A percentile compares a stretch with the other conserved stretches of the same genome.
Evolutionary conservation across 2,329 filamentous ascomycete genomes (phyloP).

Genomic region (Colletotrichum sp.): DNA sequence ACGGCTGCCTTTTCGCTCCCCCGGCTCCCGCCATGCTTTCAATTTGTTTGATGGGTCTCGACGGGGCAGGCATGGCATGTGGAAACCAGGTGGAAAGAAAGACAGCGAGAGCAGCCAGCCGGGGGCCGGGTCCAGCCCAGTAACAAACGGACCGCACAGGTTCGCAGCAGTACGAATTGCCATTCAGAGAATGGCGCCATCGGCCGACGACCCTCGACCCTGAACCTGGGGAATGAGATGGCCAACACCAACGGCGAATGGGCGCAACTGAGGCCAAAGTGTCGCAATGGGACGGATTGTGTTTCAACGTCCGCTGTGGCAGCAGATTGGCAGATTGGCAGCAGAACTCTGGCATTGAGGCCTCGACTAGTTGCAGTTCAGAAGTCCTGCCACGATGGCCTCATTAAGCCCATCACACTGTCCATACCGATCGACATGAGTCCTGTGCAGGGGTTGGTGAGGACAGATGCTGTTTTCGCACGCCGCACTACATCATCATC

Average conservation of each 20-base stretch:
- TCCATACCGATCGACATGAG: neutral
- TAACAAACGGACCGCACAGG: neutral
- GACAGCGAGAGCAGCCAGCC: neutral
- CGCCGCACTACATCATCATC: neutral
- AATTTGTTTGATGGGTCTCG: neutral
- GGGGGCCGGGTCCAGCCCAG: neutral
- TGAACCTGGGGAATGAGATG: neutral
- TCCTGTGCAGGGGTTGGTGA: neutral
- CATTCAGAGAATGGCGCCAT: neutral
- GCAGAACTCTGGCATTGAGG: neutral
- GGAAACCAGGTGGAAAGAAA: neutral
- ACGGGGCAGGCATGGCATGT: neutral
- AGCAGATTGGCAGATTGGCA: neutral
- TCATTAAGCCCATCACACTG: neutral
- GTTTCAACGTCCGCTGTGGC: neutral
- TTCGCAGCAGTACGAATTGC: neutral
- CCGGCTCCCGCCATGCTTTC: neutral
- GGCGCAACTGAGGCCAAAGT: neutral
- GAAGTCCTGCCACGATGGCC: neutral
- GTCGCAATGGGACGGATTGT: neutral
- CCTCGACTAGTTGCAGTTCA: neutral
- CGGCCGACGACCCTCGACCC: neutral
- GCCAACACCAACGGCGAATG: neutral
- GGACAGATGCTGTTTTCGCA: neutral
- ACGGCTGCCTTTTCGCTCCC: constrained; percentile 1